A percentile compares a stretch with the other conserved stretches of the same genome.
phyloP scores from a whole-genome alignment of 2,329 filamentous ascomycete genomes.

The Fusarium sp. region DNA sequence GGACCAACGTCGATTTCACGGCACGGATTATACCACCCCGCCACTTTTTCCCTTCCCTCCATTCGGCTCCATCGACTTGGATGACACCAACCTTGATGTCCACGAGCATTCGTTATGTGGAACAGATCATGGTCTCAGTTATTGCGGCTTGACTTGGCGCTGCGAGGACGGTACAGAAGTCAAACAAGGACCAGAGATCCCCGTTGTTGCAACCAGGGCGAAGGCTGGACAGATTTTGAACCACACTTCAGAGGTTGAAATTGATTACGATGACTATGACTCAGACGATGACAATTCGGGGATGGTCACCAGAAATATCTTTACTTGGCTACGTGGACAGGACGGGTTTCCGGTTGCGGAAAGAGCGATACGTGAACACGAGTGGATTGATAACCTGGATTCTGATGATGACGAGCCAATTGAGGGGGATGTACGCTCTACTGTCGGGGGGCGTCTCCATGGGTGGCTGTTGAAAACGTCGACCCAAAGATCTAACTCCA shows the following conservation, averaged over 20 bases:
- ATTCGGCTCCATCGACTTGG: constrained; percentile 29
- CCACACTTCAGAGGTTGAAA: rapidly evolving
- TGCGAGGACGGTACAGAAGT: not conserved
- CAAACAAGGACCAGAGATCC: not conserved
- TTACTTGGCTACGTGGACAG: constrained; percentile 45
- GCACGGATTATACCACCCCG: constrained; percentile 6
- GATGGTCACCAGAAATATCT: constrained; percentile 46
- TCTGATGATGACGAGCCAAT: constrained; percentile 36
- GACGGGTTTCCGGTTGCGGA: constrained; percentile 47
- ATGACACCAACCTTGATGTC: constrained; percentile 35
- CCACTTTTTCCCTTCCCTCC: constrained; percentile 34
- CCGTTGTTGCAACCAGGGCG: not conserved
- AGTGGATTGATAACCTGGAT: constrained; percentile 47
- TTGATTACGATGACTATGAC: constrained; percentile 23
- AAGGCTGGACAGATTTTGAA: not conserved
- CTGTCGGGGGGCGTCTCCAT: no score
- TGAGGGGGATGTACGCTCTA: not conserved
- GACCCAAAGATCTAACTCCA: not conserved
- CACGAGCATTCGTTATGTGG: constrained; percentile 23
- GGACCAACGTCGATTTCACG: constrained; percentile 13
- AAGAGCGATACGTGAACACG: constrained; percentile 44
- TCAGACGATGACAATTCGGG: constrained; percentile 27
- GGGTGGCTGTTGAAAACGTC: not conserved
- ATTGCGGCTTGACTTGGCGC: constrained; percentile 11
- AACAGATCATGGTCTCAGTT: constrained; percentile 6